Evolutionary conservation across 805 yeast genomes (phyloP), one percentile per base, ranked within the genome.

Genomic region (Yarrowia porcina): DNA sequence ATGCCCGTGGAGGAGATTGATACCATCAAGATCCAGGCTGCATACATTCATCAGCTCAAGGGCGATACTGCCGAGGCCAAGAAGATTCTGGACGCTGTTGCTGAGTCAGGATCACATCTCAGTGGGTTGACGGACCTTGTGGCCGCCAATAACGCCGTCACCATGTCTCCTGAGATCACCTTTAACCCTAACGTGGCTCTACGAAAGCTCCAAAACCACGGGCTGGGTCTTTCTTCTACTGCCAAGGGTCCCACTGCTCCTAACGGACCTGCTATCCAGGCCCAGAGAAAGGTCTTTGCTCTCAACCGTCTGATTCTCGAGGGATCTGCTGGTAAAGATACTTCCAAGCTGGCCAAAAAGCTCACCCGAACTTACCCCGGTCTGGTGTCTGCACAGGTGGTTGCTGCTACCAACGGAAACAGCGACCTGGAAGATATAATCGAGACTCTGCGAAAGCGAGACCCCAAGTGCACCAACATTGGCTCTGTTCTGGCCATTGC

Each of bases 21-120:
- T 21, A 89, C 90, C 17, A 84, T 86, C 20, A 72, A 79, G 64
- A 71, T 85, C 45, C 87, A 88, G 66, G 81, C 80, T 30, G 86
- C 89, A 2, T 86, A 80, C 67, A 80, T 82, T 18, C 73, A 82
- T 60, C 79, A 78, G 36, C 63, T 74, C 15, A 50, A 66, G 38
- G 81, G 80, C 8, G 68, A 78, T 15, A 49, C 60, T 2, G 76
- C 69, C 1, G 77, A 76, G 39, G 77, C 85, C 1, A 54, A 69
- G 38, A 63, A 68, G 2, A 71, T 83, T 3, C 73, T 84, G 59
- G 68, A 75, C 3, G 66, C 70, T 2, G 66, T 79, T 11, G 76
- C 76, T 17, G 57, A 56, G 12, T 42, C 56, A 13, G 49, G 49
- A 28, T 52, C 59, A 13, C 33, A 52, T 11, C 61, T 56, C 30